These are phyloP conservation scores for Cystobasidiaceae sp. DNA, from an alignment of 1,284 basidiomycete genomes.

Conservation along the genomic window DNA sequence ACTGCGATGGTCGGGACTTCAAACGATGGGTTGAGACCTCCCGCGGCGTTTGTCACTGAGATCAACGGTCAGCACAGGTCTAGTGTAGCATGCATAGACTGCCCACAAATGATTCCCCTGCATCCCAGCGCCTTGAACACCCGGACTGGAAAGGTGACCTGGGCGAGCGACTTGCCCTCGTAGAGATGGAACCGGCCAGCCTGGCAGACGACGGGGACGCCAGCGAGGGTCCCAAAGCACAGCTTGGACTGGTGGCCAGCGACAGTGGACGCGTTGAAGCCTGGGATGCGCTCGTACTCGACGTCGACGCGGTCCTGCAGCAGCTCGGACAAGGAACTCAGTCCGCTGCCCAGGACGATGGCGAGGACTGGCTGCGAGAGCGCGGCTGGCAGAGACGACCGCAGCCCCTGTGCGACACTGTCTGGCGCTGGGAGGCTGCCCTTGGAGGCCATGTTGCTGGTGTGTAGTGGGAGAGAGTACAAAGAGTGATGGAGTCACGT, in stretches of 20 bases:
- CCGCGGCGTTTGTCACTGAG: slow-evolving; percentile 42
- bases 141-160: slow-evolving; percentile 36
- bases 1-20: slow-evolving; percentile 38
- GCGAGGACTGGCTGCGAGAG: slow-evolving; percentile 32
- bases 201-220: slow-evolving; percentile 39
- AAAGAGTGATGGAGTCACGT: no score
- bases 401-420: not conserved
- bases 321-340: slow-evolving; percentile 38
- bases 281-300: slow-evolving; percentile 37
- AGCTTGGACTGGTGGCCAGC: slow-evolving; percentile 38
- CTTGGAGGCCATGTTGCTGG: not conserved
- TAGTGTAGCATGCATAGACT: not conserved
- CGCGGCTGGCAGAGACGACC: not conserved
- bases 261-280: slow-evolving; percentile 38
- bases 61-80: not conserved
- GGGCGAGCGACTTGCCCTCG: slow-evolving; percentile 32
- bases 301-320: slow-evolving; percentile 38
- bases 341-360: slow-evolving; percentile 42
- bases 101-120: slow-evolving; percentile 20
- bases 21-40: slow-evolving; percentile 36
- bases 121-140: slow-evolving; percentile 38
- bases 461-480: no score
- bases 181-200: slow-evolving; percentile 37
- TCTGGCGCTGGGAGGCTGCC: slow-evolving; percentile 1
- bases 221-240: slow-evolving; percentile 37